These are phyloP conservation scores for Saccharomyces hybrid DNA, from an alignment of 1,139 yeast species.

Conservation along the genomic window DNA sequence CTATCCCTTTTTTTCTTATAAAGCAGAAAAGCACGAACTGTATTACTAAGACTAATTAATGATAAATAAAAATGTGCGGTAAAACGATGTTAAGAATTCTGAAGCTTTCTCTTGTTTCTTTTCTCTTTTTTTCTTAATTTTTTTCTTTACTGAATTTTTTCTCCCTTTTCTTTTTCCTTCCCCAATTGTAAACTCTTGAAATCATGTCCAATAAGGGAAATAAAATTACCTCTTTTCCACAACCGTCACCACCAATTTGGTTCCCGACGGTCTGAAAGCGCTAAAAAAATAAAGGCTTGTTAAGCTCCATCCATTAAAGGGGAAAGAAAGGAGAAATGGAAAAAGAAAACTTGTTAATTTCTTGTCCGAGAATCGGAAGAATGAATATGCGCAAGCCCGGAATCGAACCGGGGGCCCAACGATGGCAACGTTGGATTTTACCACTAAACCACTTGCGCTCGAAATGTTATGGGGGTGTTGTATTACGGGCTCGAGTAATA, in stretches of 20 bases:
- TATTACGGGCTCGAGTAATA: no score
- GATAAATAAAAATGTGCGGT: not conserved
- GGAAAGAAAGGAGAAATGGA: not conserved
- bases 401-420: conserved; percentile 1
- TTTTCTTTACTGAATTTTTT: not conserved
- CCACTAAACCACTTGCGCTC: conserved; percentile 1
- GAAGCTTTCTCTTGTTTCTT: not conserved
- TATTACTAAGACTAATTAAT: not conserved
- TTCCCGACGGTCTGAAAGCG: not conserved
- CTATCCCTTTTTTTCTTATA: not conserved
- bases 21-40: not conserved
- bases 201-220: not conserved
- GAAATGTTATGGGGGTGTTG: not conserved
- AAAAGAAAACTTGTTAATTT: no score
- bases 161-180: conserved; percentile 1
- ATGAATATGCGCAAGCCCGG: conserved; percentile 1
- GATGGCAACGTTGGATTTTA: conserved; percentile 1
- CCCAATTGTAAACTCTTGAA: not conserved
- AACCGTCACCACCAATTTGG: not conserved
- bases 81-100: not conserved
- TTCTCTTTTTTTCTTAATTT: not conserved
- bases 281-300: not conserved
- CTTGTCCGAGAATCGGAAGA: not conserved
- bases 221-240: not conserved
- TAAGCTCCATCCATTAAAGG: not conserved